Evolutionary conservation across 1,139 yeast genomes (phyloP), one percentile per base, ranked within the genome.

Genomic region (Blastobotrys proliferans): DNA sequence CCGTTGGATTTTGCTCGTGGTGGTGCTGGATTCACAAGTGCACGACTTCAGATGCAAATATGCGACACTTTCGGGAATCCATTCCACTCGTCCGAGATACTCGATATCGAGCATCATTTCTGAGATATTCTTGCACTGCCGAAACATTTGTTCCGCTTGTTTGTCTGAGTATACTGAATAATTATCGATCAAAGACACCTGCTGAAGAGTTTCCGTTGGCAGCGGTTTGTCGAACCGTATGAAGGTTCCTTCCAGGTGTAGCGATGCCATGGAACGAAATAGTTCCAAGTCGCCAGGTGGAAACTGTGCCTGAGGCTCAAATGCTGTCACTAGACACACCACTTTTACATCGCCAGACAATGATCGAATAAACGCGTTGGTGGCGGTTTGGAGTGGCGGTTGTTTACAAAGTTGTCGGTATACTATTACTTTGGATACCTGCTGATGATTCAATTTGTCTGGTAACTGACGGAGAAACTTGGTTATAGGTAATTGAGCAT

Each of bases 211-310:
- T 6, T 19, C 21, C 10, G 21, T 20, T 3, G 33, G 26, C n/a
- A 38, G 31, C 10, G 30, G 13, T 14, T 33, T 31, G 9, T 38
- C 42, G 19, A 38, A 38, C 19, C 42, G 30, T 4, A 32, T 20
- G 32, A 38, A 38, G n/a, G 42, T 27, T 3, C 30, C 35, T 11
- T 29, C 17, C 37, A 38, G 24, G n/a, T 38, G 26, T 3, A 38
- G n/a, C 19, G 37, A 32, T 3, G 25, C 37, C 11, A 38, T 30
- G 14, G 9, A 10, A 14, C 25, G 22, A 27, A 38, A 38, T n/a
- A 38, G 32, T 20, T 38, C 42, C 37, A 38, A 26, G 24, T 38
- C 42, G 4, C 42, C 42, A n/a, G 42, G 42, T 8, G 42, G 42
- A 20, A 38, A 38, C 24, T 38, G 30, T 3, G 36, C 14, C 21